Conservation (phyloP, 2,329 filamentous ascomycete species). For the Fusarium brachygibbosum region DNA sequence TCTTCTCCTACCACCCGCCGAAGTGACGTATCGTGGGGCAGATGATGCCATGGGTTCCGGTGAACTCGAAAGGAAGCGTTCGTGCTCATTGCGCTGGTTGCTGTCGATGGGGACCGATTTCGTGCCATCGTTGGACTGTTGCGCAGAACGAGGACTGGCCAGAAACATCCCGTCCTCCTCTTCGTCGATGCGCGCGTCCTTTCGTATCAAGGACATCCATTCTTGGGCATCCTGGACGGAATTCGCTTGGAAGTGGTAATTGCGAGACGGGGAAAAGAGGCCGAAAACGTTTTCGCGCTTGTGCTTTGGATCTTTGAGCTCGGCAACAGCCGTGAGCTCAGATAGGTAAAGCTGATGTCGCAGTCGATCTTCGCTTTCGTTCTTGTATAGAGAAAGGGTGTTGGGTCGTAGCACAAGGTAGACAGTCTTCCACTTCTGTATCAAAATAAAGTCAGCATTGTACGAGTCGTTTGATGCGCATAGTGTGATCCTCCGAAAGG, state of each 20-base stretch:
- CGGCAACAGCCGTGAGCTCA: constrained; percentile 90
- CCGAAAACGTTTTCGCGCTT: constrained; percentile 91
- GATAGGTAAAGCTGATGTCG: constrained; percentile 89
- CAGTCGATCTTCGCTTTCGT: constrained; percentile 88
- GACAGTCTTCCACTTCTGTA: constrained; percentile 87
- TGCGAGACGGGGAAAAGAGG: constrained; percentile 89
- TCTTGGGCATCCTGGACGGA: constrained; percentile 81
- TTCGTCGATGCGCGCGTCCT: constrained; percentile 85
- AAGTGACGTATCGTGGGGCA: constrained; percentile 52
- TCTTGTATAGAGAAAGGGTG: constrained; percentile 91
- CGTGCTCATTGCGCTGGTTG: constrained; percentile 53
- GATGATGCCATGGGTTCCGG: constrained; percentile 66
- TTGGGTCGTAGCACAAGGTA: constrained; percentile 93
- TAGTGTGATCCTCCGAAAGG: background rate
- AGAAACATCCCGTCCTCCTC: constrained; percentile 88
- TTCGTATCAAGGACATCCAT: constrained; percentile 87
- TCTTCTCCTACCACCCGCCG: constrained; percentile 60
- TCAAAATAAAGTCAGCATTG: constrained; percentile 39
- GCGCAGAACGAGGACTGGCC: constrained; percentile 72
- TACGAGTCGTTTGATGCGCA: background rate
- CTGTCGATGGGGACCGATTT: constrained; percentile 37
- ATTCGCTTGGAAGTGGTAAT: constrained; percentile 88
- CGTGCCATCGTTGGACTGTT: constrained; percentile 56
- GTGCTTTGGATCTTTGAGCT: constrained; percentile 89
- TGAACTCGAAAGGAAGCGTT: constrained; percentile 68